A percentile compares a stretch with the other conserved stretches of the same genome.
Evolutionary conservation across 176 grass and related monocot species (phyloP).

Genomic region (Oropetium thomaeum): DNA sequence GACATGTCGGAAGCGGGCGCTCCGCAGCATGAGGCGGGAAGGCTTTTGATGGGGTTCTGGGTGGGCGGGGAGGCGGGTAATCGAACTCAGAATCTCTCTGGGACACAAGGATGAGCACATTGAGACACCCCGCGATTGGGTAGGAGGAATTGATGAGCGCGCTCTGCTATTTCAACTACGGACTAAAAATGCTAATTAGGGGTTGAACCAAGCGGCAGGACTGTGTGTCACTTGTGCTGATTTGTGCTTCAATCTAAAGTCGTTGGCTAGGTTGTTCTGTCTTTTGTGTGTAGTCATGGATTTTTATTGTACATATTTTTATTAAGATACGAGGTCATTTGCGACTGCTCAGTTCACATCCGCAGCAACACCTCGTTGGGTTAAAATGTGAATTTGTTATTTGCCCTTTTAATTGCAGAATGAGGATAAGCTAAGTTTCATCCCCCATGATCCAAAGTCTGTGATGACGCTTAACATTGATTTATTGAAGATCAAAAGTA

Average conservation of each 20-base stretch:
- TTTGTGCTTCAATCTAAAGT: no score
- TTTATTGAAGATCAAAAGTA: slow-evolving; percentile 88
- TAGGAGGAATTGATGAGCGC: no score
- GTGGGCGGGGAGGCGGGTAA: not conserved
- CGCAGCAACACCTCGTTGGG: not conserved
- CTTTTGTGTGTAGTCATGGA: no score
- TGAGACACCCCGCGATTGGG: no score
- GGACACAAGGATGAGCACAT: no score
- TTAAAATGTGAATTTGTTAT: not conserved
- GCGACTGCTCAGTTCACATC: not conserved
- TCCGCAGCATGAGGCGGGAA: not conserved
- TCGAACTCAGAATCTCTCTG: not conserved
- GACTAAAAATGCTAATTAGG: no score
- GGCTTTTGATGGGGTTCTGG: not conserved
- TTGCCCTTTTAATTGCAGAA: slow-evolving; percentile 48
- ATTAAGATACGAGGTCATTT: no score
- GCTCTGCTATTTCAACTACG: no score
- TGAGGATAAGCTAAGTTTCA: slow-evolving; percentile 68
- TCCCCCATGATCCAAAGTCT: slow-evolving; percentile 64
- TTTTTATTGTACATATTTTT: no score
- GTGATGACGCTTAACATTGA: slow-evolving; percentile 81
- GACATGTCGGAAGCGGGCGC: not conserved
- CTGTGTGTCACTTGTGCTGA: no score
- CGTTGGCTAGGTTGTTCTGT: no score
- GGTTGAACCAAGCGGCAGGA: no score